phyloP scores from a whole-genome alignment of 202 grass and related monocot species.

The Setaria viridis region DNA sequence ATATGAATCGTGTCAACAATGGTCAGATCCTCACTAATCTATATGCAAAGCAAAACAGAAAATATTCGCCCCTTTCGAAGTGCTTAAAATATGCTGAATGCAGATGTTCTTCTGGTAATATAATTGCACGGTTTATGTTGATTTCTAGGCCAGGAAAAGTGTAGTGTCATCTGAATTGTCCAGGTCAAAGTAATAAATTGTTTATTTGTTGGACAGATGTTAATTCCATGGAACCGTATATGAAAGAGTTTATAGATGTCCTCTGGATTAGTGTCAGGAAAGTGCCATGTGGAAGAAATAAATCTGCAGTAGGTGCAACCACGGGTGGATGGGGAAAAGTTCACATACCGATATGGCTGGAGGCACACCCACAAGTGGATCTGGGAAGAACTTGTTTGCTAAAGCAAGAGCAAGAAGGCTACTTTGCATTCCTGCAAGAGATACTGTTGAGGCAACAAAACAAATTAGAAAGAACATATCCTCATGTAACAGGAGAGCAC shows the following conservation, averaged over 20 bases:
- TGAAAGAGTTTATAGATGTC: not conserved
- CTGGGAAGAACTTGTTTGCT: constrained; percentile 95
- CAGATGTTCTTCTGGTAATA: not conserved
- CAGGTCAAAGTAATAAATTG: not conserved
- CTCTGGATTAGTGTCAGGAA: constrained; percentile 13
- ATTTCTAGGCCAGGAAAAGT: constrained; percentile 5
- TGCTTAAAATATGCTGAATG: not conserved
- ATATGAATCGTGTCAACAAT: constrained; percentile 21
- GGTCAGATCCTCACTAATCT: not conserved
- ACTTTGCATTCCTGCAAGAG: constrained; percentile 90
- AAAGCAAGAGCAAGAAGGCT: constrained; percentile 99
- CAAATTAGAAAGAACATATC: constrained; percentile 16
- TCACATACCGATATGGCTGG: constrained; percentile 88
- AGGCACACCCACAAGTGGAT: constrained; percentile 96
- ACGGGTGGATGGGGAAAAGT: constrained; percentile 15
- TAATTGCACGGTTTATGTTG: not conserved
- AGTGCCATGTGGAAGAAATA: not conserved
- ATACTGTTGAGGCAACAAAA: constrained; percentile 48
- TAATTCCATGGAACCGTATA: constrained; percentile 17
- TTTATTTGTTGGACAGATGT: not conserved
- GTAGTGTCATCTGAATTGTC: not conserved
- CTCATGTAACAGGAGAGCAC: constrained; percentile 22
- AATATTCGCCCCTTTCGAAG: not conserved
- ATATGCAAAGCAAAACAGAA: not conserved
- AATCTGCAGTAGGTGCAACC: not conserved